Evolutionary conservation across 169 alveolate species (phyloP), one percentile per base, ranked within the genome.

Genomic region (Plasmodium falciparum): DNA sequence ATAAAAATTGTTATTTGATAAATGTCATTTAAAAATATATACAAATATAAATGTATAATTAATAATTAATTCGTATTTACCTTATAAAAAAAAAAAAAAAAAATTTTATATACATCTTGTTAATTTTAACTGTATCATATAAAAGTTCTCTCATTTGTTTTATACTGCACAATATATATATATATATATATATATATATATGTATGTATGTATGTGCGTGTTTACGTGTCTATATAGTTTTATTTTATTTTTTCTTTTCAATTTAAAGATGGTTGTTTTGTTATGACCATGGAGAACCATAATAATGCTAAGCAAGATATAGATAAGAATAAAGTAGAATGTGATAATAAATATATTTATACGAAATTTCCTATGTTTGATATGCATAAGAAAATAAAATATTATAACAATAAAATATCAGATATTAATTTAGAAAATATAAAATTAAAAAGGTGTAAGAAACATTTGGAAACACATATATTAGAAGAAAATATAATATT

Each of bases 361-460:
- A 54, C 92, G n/a, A 70, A 73, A 72, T 86, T 86, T 22, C 92
- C 92, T 2, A 24, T 50, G 11, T 86, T 86, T 86, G 92, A 86
- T 12, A 72, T 74, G 17, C 92, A 86, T 43, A 73, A 72, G 56
- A 86, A 86, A 49, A 54, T 86, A 70, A 86, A 71, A 72, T 6
- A 47, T 13, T 86, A 86, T 63, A 86, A 86, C 43, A 63, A 71
- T 4, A 86, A 72, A 39, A 86, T 86, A 86, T 71, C 88, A n/a
- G 88, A 70, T 45, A 52, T 86, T 50, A 49, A 50, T 54, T 50
- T 71, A 54, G 92, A 86, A 29, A 86, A 86, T 62, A 59, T 61
- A 7, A 72, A 86, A 73, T 86, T 86, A 86, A 70, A 73, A 61
- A 86, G 12, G 24, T 73, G 73, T 70, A 86, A 50, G 33, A 86